Percentiles rank a stretch among this genome's conserved stretches.
These are phyloP conservation scores for Sporobolomyces pararoseus DNA, from an alignment of 768 basidiomycete species.

Conservation along the genomic window DNA sequence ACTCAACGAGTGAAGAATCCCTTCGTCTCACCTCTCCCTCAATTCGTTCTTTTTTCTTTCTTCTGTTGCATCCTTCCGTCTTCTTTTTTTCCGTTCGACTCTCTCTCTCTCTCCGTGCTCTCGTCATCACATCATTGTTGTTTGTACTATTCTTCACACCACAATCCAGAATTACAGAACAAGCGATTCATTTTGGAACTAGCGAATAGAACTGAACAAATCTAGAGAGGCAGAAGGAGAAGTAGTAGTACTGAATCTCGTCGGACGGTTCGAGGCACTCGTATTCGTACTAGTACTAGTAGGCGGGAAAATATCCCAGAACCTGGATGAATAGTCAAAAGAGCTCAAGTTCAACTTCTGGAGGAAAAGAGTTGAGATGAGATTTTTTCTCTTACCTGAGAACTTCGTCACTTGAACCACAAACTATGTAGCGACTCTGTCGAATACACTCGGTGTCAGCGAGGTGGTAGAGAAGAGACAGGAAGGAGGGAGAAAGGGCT, in stretches of 20 bases:
- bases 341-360: neutral
- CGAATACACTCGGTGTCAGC: neutral
- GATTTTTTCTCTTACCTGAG: slow-evolving; percentile 11
- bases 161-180: too few relatives aligned
- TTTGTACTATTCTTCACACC: too few relatives aligned
- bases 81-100: too few relatives aligned
- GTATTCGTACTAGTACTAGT: too few relatives aligned
- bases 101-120: too few relatives aligned
- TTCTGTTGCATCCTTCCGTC: neutral
- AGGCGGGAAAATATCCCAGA: slow-evolving; percentile 14
- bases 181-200: too few relatives aligned
- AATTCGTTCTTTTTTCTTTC: neutral
- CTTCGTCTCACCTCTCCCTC: too few relatives aligned
- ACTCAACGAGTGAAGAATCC: slow-evolving; percentile 7
- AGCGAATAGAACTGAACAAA: neutral
- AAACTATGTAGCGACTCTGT: slow-evolving; percentile 10
- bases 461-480: too few relatives aligned
- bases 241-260: too few relatives aligned
- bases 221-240: neutral
- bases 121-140: too few relatives aligned
- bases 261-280: too few relatives aligned
- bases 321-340: neutral
- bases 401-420: slow-evolving; percentile 13
- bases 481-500: too few relatives aligned
- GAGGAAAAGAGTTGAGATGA: neutral